Evolutionary conservation across 140 eudicot species (phyloP).

Genomic region (Flaveria floridana): DNA sequence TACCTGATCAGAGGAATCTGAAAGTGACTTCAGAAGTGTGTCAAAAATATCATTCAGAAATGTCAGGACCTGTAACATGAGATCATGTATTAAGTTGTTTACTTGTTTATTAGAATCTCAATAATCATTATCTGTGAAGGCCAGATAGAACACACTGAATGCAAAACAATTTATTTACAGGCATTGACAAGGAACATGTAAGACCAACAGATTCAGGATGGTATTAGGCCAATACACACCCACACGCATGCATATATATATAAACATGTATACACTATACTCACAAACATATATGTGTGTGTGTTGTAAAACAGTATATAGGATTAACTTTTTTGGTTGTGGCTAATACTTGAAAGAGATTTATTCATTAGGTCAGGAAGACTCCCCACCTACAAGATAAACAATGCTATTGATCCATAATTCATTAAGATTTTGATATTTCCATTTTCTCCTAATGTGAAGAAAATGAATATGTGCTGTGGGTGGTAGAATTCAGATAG

Average conservation of each 20-base stretch:
- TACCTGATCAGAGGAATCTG: slow-evolving; percentile 92
- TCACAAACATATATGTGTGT: background rate
- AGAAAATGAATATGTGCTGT: slow-evolving; percentile 3
- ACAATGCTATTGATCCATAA: slow-evolving; percentile 4
- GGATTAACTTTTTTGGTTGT: background rate
- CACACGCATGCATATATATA: background rate
- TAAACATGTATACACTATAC: too few species aligned
- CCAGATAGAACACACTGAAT: slow-evolving; percentile 1
- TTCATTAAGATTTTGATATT: background rate
- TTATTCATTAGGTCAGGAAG: slow-evolving; percentile 7
- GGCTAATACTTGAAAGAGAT: background rate
- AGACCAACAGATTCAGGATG: slow-evolving; percentile 4
- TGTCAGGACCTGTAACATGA: slow-evolving; percentile 57
- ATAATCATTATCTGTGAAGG: background rate
- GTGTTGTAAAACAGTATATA: background rate
- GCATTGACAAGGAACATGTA: background rate
- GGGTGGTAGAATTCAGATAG: background rate
- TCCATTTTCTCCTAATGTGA: background rate
- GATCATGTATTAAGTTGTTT: slow-evolving; percentile 20
- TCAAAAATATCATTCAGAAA: slow-evolving; percentile 74
- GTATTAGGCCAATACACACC: background rate
- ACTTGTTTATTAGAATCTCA: background rate
- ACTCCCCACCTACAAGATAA: background rate
- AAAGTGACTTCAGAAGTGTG: slow-evolving; percentile 73
- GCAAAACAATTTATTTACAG: background rate